A percentile compares a stretch with the other conserved stretches of the same genome.
phyloP scores from a whole-genome alignment of 2,329 filamentous ascomycete species.

The Sclerotinia minor region DNA sequence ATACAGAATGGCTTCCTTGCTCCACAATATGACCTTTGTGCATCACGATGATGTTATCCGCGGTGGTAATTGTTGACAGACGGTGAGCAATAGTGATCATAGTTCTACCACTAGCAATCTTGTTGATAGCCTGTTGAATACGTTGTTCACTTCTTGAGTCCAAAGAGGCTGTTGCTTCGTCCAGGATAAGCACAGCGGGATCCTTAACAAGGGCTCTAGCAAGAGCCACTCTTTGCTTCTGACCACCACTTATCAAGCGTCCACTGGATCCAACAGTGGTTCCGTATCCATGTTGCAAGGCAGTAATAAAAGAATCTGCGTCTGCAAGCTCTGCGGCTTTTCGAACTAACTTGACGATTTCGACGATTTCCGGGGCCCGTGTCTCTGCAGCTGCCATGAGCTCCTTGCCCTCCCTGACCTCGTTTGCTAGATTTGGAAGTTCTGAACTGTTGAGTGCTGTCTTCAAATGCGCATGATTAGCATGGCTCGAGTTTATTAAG shows the following conservation, averaged over 20 bases:
- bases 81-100: constrained; percentile 84
- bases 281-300: constrained; percentile 17
- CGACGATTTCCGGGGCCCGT: constrained; percentile 13
- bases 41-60: constrained; percentile 80
- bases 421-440: constrained; percentile 52
- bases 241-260: constrained; percentile 75
- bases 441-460: constrained; percentile 42
- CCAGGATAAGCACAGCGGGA: constrained; percentile 58
- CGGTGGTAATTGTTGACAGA: constrained; percentile 85
- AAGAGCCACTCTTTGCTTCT: constrained; percentile 78
- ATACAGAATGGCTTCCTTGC: constrained; percentile 69
- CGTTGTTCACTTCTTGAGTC: constrained; percentile 89
- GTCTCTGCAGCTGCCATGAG: constrained; percentile 31
- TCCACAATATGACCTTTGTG: constrained; percentile 73
- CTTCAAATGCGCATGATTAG: constrained; percentile 53
- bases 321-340: constrained; percentile 55
- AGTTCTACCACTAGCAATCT: constrained; percentile 77
- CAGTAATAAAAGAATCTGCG: constrained; percentile 18
- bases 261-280: constrained; percentile 71
- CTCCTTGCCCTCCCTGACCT: constrained; percentile 53
- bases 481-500: constrained; percentile 50
- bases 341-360: constrained; percentile 45
- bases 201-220: constrained; percentile 57
- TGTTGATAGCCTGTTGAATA: constrained; percentile 81
- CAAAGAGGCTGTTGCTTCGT: constrained; percentile 63